Conservation (phyloP, 495 filamentous ascomycete species). For the Aspergillus bridgeri region DNA sequence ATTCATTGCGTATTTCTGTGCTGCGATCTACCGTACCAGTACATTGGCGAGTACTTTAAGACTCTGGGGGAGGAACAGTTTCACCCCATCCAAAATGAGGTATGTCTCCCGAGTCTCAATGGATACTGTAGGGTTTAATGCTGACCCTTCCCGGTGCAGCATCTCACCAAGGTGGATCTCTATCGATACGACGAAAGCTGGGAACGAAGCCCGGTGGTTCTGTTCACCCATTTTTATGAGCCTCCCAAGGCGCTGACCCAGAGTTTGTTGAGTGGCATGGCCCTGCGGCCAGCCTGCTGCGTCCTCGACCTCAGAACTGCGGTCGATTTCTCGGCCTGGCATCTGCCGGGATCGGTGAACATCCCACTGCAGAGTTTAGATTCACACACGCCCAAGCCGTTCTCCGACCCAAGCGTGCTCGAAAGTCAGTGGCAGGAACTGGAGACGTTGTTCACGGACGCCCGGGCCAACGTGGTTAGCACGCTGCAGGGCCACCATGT, state of each 20-base stretch:
- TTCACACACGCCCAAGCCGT: slow-evolving; percentile 39
- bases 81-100: slow-evolving; percentile 55
- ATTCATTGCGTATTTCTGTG: slow-evolving; percentile 59
- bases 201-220: slow-evolving; percentile 41
- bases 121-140: background rate
- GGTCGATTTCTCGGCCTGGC: slow-evolving; percentile 39
- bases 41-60: slow-evolving; percentile 57
- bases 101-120: slow-evolving; percentile 21
- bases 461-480: slow-evolving; percentile 15
- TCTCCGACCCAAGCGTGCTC: slow-evolving; percentile 41
- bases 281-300: slow-evolving; percentile 24
- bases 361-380: slow-evolving; percentile 33
- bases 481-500: slow-evolving; percentile 32
- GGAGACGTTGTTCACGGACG: slow-evolving; percentile 33
- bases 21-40: slow-evolving; percentile 63
- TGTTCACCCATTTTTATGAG: slow-evolving; percentile 36
- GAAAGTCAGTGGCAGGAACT: slow-evolving; percentile 46
- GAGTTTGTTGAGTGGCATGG: slow-evolving; percentile 21
- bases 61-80: slow-evolving; percentile 51
- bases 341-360: slow-evolving; percentile 45
- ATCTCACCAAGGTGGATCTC: slow-evolving; percentile 47
- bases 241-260: slow-evolving; percentile 23
- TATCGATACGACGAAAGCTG: slow-evolving; percentile 54
- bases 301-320: slow-evolving; percentile 43
- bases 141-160: slow-evolving; percentile 19